Conservation (phyloP, 2,329 filamentous ascomycete species). For the Huntiella savannae region DNA sequence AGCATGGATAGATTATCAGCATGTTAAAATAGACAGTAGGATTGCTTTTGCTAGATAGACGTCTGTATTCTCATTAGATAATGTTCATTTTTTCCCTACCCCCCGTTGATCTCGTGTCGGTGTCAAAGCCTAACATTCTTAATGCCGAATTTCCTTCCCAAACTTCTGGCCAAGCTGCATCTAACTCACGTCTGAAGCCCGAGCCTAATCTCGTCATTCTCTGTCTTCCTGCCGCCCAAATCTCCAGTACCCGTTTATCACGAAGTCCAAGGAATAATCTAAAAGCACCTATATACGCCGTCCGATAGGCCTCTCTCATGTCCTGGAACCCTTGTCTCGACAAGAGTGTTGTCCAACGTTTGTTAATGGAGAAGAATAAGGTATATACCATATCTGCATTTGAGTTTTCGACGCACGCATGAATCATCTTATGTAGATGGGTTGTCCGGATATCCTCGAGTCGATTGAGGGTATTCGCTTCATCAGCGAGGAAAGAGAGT, state of each 20-base stretch:
- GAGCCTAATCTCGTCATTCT: slow-evolving; percentile 6
- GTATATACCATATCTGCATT: slow-evolving; percentile 19
- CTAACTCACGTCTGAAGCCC: slow-evolving; percentile 7
- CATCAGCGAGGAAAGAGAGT: slow-evolving; percentile 8
- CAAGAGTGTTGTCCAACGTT: slow-evolving; percentile 4
- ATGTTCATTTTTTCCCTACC: too few species aligned
- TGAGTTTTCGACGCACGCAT: slow-evolving; percentile 15
- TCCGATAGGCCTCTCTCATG: slow-evolving; percentile 8
- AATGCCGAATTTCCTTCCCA: slow-evolving; percentile 1
- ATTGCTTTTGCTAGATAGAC: too few species aligned
- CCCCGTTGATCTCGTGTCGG: too few species aligned
- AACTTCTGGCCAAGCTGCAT: slow-evolving; percentile 5
- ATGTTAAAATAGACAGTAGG: too few species aligned
- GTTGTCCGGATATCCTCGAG: slow-evolving; percentile 7
- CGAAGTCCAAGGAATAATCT: not conserved
- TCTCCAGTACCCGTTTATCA: not conserved
- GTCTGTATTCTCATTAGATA: too few species aligned
- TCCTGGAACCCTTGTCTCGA: slow-evolving; percentile 1
- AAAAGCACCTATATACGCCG: slow-evolving; percentile 12
- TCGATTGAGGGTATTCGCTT: slow-evolving; percentile 3
- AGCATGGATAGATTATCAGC: too few species aligned
- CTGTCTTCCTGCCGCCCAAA: slow-evolving; percentile 2
- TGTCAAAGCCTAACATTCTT: too few species aligned
- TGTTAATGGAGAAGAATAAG: slow-evolving; percentile 5
- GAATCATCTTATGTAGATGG: slow-evolving; percentile 15